Base-by-base conservation (phyloP, 441 rosid species). In the Euphorbia corollata region DNA sequence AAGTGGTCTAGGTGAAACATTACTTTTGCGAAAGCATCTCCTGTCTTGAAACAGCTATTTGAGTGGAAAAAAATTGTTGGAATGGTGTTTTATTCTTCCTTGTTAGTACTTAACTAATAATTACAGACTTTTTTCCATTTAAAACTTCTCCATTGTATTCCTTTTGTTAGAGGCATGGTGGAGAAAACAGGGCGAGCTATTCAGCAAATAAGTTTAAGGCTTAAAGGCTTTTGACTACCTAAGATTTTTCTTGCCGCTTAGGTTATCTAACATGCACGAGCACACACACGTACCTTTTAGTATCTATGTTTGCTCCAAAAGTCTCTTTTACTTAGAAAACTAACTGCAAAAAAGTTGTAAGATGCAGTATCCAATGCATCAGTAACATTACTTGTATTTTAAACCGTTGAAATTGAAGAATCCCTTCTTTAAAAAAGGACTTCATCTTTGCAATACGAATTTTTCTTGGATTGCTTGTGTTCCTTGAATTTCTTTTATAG, bases 351-450 rank as follows among this genome's bases (percentile, higher is more conserved):
- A 32, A 32, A n/a, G n/a, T n/a, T 32, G 2, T 32, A 32, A 32
- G 36, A 6, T 32, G 36, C 36, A 6, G 36, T 32, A 32, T 32
- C 36, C 36, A 32, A 32, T 32, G 36, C 36, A 32, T 32, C 7
- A 36, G 41, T 36, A 36, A 0, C 41, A 36, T 36, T 36, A 36
- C 9, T 36, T 36, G 41, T 36, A 36, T 36, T 36, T 22, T 38
- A 20, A 13, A 24, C 27, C 11, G 8, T 34, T 69, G 18, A 54
- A 69, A 69, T 61, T 61, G 61, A 69, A 53, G 19, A 62, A 24
- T 53, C 59, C 38, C 36, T 30, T 71, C 16, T 70, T 64, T 58
- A 45, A 19, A 6, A 24, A 59, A 47, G 34, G 41, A 71, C 39
- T 65, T 60, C 50, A 20, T 36, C 12, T 9, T 64, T 71, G 57